Evolutionary conservation across 2,329 filamentous ascomycete species (phyloP).

Genomic region (Apiospora koreana): DNA sequence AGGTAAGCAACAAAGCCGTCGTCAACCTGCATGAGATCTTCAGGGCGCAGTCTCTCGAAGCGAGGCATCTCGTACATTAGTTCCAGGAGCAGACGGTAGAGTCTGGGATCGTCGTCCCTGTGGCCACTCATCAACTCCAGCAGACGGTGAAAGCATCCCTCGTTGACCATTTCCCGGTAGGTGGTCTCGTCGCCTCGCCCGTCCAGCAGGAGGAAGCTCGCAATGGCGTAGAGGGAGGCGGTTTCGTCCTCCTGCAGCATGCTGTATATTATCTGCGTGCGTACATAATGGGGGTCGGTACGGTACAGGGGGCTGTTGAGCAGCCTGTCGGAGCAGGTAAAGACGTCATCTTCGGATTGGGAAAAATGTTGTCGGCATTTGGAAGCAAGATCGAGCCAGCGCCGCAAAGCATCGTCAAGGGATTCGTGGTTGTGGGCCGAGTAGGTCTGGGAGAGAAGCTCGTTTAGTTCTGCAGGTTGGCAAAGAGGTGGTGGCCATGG

Average conservation of each 20-base stretch:
- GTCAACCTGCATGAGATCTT: slow-evolving; percentile 75
- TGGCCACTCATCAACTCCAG: slow-evolving; percentile 76
- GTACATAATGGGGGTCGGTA: slow-evolving; percentile 80
- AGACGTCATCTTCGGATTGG: slow-evolving; percentile 75
- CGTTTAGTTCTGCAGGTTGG: slow-evolving; percentile 8
- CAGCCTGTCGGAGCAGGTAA: slow-evolving; percentile 77
- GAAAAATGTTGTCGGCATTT: slow-evolving; percentile 75
- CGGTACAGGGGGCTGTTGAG: slow-evolving; percentile 75
- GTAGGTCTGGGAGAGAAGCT: slow-evolving; percentile 48
- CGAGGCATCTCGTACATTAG: slow-evolving; percentile 96
- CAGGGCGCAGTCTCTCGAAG: slow-evolving; percentile 75
- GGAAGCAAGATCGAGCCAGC: slow-evolving; percentile 79
- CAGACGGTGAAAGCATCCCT: slow-evolving; percentile 80
- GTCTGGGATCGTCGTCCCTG: slow-evolving; percentile 64
- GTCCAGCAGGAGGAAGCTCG: slow-evolving; percentile 83
- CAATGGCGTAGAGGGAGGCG: slow-evolving; percentile 77
- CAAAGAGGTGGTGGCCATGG: background rate
- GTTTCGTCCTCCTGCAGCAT: slow-evolving; percentile 86
- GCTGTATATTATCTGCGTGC: slow-evolving; percentile 89
- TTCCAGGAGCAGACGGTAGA: slow-evolving; percentile 83
- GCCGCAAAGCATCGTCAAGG: slow-evolving; percentile 83
- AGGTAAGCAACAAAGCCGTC: slow-evolving; percentile 84
- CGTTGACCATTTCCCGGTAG: slow-evolving; percentile 84
- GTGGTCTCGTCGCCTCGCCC: slow-evolving; percentile 75
- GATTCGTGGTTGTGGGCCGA: slow-evolving; percentile 48